Percentiles rank a stretch among this genome's conserved stretches.
Conservation (phyloP, 208 protist genomes). For the Acanthamoeba sp. region DNA sequence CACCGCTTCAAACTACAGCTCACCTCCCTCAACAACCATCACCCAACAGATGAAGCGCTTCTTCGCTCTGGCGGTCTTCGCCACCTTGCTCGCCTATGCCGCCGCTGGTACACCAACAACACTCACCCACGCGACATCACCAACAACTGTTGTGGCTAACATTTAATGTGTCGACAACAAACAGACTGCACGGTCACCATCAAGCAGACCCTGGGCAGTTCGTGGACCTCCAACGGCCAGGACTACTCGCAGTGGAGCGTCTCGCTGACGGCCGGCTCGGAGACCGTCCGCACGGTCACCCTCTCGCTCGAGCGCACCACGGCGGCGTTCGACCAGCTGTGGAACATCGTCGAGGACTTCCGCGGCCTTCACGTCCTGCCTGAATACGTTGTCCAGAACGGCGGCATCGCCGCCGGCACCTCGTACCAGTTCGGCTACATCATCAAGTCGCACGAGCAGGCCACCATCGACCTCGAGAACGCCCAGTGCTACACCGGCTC, state of each 20-base stretch:
- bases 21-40: too few species aligned
- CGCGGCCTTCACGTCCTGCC: not conserved
- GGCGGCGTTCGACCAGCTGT: conserved; percentile 1
- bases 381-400: not conserved
- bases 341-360: not conserved
- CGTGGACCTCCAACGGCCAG: not conserved
- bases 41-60: too few species aligned
- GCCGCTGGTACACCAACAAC: too few species aligned
- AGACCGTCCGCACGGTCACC: too few species aligned
- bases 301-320: too few species aligned
- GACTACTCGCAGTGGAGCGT: conserved; percentile 8
- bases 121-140: too few species aligned
- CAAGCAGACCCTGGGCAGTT: not conserved
- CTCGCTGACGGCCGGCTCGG: not conserved
- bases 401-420: not conserved
- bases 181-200: not conserved
- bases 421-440: conserved; percentile 1
- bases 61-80: too few species aligned
- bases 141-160: too few species aligned
- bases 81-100: too few species aligned
- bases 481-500: not conserved
- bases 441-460: not conserved
- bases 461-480: not conserved
- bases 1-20: too few species aligned
- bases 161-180: too few species aligned